phyloP scores from a whole-genome alignment of 2,329 filamentous ascomycete species.

The Aspergillus sp. region DNA sequence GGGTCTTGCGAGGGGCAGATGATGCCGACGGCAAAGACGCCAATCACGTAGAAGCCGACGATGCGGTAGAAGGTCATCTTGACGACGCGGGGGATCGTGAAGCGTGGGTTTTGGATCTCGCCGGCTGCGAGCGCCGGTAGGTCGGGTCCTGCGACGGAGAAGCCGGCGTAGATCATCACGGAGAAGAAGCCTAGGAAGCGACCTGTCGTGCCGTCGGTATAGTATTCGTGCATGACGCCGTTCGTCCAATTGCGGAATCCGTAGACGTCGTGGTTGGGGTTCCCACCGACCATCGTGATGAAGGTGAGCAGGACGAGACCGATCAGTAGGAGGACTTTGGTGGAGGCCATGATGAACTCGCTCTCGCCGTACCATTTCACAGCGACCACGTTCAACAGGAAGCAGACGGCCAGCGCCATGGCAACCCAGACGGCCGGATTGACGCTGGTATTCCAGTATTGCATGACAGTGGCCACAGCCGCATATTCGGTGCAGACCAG shows the following conservation, averaged over 20 bases:
- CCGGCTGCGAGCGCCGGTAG: conserved; percentile 60
- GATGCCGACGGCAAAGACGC: conserved; percentile 67
- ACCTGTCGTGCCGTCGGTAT: conserved; percentile 63
- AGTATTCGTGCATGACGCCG: conserved; percentile 66
- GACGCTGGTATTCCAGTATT: conserved; percentile 45
- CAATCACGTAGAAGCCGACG: conserved; percentile 71
- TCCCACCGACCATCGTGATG: conserved; percentile 77
- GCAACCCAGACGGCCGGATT: conserved; percentile 45
- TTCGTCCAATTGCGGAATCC: conserved; percentile 66
- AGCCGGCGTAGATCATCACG: conserved; percentile 67
- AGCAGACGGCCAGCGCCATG: conserved; percentile 43
- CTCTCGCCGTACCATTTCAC: conserved; percentile 71
- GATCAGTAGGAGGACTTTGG: conserved; percentile 68
- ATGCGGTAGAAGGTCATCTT: conserved; percentile 77
- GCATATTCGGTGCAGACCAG: conserved; percentile 50
- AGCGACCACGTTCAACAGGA: conserved; percentile 65
- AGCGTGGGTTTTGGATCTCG: conserved; percentile 67
- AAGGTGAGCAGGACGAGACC: conserved; percentile 73
- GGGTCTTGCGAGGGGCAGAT: conserved; percentile 65
- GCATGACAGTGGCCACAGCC: conserved; percentile 45
- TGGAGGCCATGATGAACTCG: conserved; percentile 70
- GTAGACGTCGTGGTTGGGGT: conserved; percentile 67
- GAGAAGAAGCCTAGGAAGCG: conserved; percentile 70
- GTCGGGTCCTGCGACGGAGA: conserved; percentile 64
- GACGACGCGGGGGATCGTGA: conserved; percentile 69